Base-by-base conservation (phyloP, 257 asterid genomes). In the Salvia hispanica region DNA sequence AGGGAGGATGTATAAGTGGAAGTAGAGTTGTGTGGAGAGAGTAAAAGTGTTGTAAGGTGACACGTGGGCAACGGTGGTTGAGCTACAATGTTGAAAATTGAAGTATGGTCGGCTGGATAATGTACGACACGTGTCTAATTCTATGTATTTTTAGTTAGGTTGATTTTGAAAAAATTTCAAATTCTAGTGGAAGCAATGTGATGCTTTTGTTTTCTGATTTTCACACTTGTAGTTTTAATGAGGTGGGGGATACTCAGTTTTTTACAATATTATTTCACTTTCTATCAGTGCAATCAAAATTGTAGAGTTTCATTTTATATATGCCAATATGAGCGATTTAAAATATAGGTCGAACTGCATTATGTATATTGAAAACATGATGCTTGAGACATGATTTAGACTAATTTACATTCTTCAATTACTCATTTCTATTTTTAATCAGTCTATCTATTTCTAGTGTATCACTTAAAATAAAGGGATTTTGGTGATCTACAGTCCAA, bases 21-120 rank as follows among this genome's bases (percentile, higher is more conserved):
- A 72, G 15, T 51, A 6, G 52, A 50, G 72, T 33, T 36, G 67
- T 61, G 78, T 58, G 77, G 31, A 25, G 70, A 62, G 74, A 72
- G 50, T 64, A 64, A 39, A 72, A 71, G 68, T 54, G 67, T 68
- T 5, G 66, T 69, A 77, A 31, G 50, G 47, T 31, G 75, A 84
- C 92, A 85, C 88, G 88, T 85, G 81, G 83, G n/a, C 69, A 31
- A 4, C 9, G 85, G 96, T 86, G 77, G 98, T 73, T 87, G 90
- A 86, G 79, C 95, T 77, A 79, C 79, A 80, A 74, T 11, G 87
- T 86, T 91, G 93, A 87, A 79, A 82, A 71, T 56, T 33, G 10
- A n/a, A 31, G 69, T 34, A 50, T 71, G 87, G 88, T 75, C 92
- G 88, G 92, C 85, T 58, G 82, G 79, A 69, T 69, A 37, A 54